phyloP scores from a whole-genome alignment of 2,329 filamentous ascomycete genomes.

The Colletotrichum chlorophyti region DNA sequence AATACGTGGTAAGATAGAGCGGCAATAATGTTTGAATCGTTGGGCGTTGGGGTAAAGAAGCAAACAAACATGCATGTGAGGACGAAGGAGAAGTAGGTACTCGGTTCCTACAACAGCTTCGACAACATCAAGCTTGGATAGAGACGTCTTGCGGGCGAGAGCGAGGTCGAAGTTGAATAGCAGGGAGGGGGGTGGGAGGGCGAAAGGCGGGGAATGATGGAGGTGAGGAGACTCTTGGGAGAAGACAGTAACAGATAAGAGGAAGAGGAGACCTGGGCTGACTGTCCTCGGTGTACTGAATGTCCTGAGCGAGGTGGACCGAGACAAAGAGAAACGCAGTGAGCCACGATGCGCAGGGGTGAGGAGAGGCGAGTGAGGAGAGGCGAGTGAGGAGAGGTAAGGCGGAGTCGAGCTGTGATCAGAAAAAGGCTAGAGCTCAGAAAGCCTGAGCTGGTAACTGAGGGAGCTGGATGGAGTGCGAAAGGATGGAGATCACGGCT shows the following conservation, averaged over 20 bases:
- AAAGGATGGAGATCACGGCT: constrained; percentile 22
- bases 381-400: neutral
- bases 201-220: constrained; percentile 32
- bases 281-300: too few species aligned
- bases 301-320: constrained; percentile 4
- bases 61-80: constrained; percentile 25
- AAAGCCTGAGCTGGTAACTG: constrained; percentile 8
- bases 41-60: constrained; percentile 24
- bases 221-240: constrained; percentile 29
- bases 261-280: constrained; percentile 25
- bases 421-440: neutral
- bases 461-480: constrained; percentile 10
- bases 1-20: constrained; percentile 7
- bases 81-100: constrained; percentile 11
- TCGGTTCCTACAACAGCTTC: constrained; percentile 21
- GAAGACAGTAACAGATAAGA: constrained; percentile 25
- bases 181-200: constrained; percentile 34
- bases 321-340: constrained; percentile 17
- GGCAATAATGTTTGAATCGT: constrained; percentile 19
- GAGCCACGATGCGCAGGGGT: constrained; percentile 5
- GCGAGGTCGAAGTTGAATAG: constrained; percentile 31
- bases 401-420: neutral
- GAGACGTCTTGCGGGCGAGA: too few species aligned
- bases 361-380: neutral
- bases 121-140: constrained; percentile 24